Conservation (phyloP, 208 protist species). For the Wallacemonas sp. region DNA sequence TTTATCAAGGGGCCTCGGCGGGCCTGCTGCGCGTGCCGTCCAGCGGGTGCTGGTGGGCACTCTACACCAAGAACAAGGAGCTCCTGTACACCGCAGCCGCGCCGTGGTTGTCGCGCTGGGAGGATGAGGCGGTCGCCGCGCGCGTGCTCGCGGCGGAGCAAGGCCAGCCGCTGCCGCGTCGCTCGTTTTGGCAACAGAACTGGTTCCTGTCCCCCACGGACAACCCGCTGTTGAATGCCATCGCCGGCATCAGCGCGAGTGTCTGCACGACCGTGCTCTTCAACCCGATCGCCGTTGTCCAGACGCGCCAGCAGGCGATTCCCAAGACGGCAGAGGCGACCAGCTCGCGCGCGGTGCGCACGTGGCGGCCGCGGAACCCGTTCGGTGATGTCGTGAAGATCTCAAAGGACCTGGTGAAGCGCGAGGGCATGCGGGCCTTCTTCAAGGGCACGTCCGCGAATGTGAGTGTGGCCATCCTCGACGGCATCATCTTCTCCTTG, state of each 20-base stretch:
- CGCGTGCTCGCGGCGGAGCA: neutral
- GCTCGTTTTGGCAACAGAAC: conserved; percentile 55
- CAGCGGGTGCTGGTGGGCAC: conserved; percentile 82
- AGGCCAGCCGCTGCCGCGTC: neutral
- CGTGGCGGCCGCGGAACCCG: conserved; percentile 9
- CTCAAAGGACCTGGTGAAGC: conserved; percentile 48
- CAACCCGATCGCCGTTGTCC: conserved; percentile 83
- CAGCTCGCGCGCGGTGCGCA: neutral
- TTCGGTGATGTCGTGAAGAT: conserved; percentile 30
- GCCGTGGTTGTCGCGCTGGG: conserved; percentile 55
- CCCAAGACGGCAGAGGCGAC: conserved; percentile 1
- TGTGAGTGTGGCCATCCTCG: conserved; percentile 64
- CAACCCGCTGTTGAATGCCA: conserved; percentile 77
- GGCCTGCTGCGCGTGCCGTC: conserved; percentile 72
- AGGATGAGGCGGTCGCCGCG: conserved; percentile 28
- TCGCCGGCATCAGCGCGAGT: conserved; percentile 67
- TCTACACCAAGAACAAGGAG: conserved; percentile 80
- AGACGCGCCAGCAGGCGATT: conserved; percentile 77
- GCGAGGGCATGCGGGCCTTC: conserved; percentile 71
- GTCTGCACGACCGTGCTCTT: conserved; percentile 67
- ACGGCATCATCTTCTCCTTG: conserved; percentile 78
- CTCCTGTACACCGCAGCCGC: conserved; percentile 57
- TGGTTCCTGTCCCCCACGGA: conserved; percentile 80
- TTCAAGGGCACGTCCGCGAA: conserved; percentile 85
- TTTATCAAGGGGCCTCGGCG: conserved; percentile 73